Conservation (phyloP, 2,329 filamentous ascomycete species). For the Didymosphaeria variabile region DNA sequence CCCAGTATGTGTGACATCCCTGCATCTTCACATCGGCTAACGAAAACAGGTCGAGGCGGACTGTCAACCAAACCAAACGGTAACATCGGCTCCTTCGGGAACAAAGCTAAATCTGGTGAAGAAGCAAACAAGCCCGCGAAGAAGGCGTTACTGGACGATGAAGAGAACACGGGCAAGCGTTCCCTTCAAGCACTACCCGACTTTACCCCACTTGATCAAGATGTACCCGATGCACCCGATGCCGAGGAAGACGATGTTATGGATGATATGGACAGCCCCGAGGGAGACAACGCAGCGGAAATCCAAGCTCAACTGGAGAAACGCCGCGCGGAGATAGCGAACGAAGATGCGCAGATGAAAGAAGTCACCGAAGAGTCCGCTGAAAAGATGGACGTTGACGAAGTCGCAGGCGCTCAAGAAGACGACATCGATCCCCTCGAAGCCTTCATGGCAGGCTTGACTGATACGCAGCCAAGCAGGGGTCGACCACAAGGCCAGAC, state of each 20-base stretch:
- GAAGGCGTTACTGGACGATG: conserved; percentile 86
- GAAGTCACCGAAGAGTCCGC: conserved; percentile 46
- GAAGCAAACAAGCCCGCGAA: conserved; percentile 75
- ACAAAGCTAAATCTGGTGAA: conserved; percentile 69
- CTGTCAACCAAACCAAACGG: conserved; percentile 70
- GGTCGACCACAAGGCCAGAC: conserved; percentile 76
- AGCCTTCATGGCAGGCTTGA: conserved; percentile 88
- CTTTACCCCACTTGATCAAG: conserved; percentile 61
- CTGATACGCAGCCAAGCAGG: conserved; percentile 47
- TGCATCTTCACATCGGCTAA: conserved; percentile 23
- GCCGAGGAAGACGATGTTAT: conserved; percentile 75
- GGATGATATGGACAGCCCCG: conserved; percentile 82
- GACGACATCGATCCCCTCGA: conserved; percentile 89
- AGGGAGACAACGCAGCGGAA: conserved; percentile 85
- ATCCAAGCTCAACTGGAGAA: conserved; percentile 82
- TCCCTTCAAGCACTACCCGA: conserved; percentile 84
- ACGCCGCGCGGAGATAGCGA: conserved; percentile 67
- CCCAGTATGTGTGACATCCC: conserved; percentile 24
- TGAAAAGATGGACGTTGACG: conserved; percentile 67
- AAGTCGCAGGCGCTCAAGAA: conserved; percentile 60
- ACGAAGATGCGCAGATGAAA: conserved; percentile 56
- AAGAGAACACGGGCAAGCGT: conserved; percentile 86
- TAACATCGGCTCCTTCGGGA: conserved; percentile 85
- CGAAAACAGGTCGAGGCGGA: conserved; percentile 51
- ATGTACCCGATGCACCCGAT: conserved; percentile 39